Conservation (phyloP, 495 filamentous ascomycete species). For the Trichoderma parareesei region DNA sequence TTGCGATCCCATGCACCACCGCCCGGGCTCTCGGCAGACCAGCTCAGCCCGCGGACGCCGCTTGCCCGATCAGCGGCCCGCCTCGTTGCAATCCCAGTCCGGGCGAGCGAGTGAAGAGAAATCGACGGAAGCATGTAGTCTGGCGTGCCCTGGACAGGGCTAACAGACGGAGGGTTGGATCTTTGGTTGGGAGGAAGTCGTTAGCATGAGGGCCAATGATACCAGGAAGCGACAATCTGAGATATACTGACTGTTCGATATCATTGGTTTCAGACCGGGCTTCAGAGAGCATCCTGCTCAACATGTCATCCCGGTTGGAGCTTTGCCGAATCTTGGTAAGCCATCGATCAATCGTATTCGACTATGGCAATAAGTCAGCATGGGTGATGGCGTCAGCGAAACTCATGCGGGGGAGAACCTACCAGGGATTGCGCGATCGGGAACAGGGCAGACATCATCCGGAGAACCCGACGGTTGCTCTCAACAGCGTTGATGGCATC, state of each 20-base stretch:
- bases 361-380: neutral
- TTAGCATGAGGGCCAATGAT: neutral
- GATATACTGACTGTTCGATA: neutral
- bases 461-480: conserved; percentile 1
- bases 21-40: conserved; percentile 1
- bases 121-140: neutral
- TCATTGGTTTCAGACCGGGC: neutral
- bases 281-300: neutral
- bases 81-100: neutral
- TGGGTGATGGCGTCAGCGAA: neutral
- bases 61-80: neutral
- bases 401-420: neutral
- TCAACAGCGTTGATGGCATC: conserved; percentile 10
- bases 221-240: neutral
- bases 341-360: conserved; percentile 10
- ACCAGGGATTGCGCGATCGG: neutral
- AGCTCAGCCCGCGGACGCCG: neutral
- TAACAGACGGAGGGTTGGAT: neutral
- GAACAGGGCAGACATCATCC: conserved; percentile 8
- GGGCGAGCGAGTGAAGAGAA: conserved; percentile 5
- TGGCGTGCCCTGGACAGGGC: neutral
- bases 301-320: neutral
- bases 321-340: conserved; percentile 9
- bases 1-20: neutral
- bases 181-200: neutral